Evolutionary conservation across 2,329 filamentous ascomycete species (phyloP).

Genomic region (Colletotrichum kahawae): DNA sequence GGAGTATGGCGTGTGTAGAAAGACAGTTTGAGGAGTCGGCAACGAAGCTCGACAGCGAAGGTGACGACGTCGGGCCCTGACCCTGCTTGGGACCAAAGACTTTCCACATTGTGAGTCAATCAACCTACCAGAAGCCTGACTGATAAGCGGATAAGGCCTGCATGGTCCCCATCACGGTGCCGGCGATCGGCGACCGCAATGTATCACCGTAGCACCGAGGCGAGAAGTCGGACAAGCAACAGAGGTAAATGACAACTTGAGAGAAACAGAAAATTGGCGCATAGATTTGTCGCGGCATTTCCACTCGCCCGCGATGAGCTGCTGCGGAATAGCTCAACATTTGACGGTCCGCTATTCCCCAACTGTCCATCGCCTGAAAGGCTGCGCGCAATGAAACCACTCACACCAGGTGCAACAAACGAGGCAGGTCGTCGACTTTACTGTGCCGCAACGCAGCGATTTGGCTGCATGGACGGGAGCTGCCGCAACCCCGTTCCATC

Average conservation of each 20-base stretch:
- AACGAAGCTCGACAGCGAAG: background rate
- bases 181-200: conserved; percentile 14
- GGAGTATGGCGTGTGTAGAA: background rate
- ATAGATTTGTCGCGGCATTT: background rate
- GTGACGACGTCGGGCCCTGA: background rate
- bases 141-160: conserved; percentile 19
- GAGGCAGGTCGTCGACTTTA: background rate
- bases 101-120: conserved; percentile 18
- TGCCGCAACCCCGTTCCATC: background rate
- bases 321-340: background rate
- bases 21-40: background rate
- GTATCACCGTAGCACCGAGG: conserved; percentile 20
- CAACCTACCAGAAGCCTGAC: conserved; percentile 10
- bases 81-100: background rate
- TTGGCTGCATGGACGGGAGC: background rate
- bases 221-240: background rate
- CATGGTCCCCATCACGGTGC: background rate
- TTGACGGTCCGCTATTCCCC: background rate
- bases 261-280: background rate
- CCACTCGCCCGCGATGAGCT: background rate
- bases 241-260: background rate
- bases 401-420: background rate
- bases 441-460: background rate
- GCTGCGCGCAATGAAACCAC: background rate
- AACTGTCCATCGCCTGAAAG: background rate